phyloP scores from a whole-genome alignment of 2,329 filamentous ascomycete genomes.

The Chalaropsis thielavioides region DNA sequence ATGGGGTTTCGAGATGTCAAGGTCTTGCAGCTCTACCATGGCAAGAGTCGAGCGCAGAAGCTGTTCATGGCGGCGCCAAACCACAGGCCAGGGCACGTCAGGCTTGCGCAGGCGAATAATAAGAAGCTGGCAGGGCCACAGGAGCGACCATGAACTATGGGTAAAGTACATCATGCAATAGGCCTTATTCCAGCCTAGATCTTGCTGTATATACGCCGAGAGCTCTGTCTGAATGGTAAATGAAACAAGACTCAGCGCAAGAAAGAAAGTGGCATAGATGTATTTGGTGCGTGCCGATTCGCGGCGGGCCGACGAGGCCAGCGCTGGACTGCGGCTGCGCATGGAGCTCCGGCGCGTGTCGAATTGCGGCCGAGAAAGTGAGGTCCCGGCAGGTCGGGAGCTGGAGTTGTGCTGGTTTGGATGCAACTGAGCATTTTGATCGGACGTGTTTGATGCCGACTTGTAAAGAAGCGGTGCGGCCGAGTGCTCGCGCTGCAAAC shows the following conservation, averaged over 20 bases:
- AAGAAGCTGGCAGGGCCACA: conserved; percentile 76
- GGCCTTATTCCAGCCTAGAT: conserved; percentile 91
- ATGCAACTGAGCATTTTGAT: neutral
- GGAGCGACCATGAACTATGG: conserved; percentile 79
- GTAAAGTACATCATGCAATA: conserved; percentile 99
- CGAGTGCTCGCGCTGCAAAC: conserved; percentile 6
- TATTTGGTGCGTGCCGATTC: conserved; percentile 60
- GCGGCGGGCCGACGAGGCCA: conserved; percentile 27
- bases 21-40: conserved; percentile 71
- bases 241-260: conserved; percentile 66
- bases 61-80: conserved; percentile 56
- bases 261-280: conserved; percentile 70
- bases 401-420: neutral
- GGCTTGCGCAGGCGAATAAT: conserved; percentile 68
- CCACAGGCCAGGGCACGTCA: conserved; percentile 63
- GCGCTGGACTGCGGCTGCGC: conserved; percentile 56
- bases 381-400: neutral
- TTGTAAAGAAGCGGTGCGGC: conserved; percentile 15
- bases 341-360: conserved; percentile 41
- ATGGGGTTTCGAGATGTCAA: conserved; percentile 43
- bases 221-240: conserved; percentile 95
- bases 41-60: conserved; percentile 43
- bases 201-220: conserved; percentile 84
- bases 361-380: neutral
- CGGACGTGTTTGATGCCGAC: neutral